phyloP scores from a whole-genome alignment of 2,329 filamentous ascomycete species.

The Leptographium radiaticola region DNA sequence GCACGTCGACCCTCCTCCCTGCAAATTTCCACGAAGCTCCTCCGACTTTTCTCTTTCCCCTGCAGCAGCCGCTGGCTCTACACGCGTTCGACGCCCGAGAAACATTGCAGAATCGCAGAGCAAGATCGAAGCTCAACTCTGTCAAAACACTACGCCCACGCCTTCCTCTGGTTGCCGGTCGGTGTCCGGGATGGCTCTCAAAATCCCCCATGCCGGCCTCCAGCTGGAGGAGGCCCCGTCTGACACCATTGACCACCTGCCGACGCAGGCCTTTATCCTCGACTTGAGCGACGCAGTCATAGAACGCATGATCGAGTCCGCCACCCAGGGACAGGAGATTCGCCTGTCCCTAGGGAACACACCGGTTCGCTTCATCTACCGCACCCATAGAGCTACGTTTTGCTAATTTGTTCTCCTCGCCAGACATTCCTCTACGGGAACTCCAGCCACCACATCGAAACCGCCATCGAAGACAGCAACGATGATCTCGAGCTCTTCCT shows the following conservation, averaged over 20 bases:
- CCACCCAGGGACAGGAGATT: constrained; percentile 42
- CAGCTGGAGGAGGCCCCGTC: constrained; percentile 41
- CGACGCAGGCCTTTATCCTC: constrained; percentile 44
- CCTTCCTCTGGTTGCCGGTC: constrained; percentile 11
- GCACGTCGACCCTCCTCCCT: background rate
- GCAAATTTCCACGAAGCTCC: background rate
- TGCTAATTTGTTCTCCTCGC: background rate
- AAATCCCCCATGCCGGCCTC: constrained; percentile 44
- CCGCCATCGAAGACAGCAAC: constrained; percentile 33
- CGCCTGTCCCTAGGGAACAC: constrained; percentile 42
- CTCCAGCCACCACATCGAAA: constrained; percentile 31
- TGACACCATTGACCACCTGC: constrained; percentile 28
- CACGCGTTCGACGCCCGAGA: background rate
- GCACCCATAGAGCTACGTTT: background rate
- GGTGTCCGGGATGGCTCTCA: constrained; percentile 25
- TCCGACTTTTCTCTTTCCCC: background rate
- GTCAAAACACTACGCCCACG: background rate
- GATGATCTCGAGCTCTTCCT: constrained; percentile 30
- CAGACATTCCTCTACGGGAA: constrained; percentile 43
- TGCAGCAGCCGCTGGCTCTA: background rate
- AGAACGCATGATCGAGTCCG: constrained; percentile 48
- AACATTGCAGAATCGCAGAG: background rate
- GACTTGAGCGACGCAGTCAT: constrained; percentile 44
- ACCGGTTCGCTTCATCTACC: constrained; percentile 38
- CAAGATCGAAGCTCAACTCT: background rate